Evolutionary conservation across 768 basidiomycete species (phyloP), one percentile per base, ranked within the genome.

Genomic region (Suillus cothurnatus): DNA sequence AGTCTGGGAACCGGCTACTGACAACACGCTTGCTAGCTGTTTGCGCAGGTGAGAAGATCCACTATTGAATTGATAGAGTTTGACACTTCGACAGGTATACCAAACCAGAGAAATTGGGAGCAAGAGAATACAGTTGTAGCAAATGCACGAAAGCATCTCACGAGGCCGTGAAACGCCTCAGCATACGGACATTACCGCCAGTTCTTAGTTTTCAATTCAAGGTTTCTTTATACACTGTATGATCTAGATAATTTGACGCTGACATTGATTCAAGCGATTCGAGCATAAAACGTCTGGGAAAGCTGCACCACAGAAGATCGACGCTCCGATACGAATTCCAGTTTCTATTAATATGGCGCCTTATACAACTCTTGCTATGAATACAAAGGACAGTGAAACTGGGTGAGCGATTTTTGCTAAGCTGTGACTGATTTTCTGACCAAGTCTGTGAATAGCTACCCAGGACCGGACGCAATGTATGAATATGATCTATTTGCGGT

Each of bases 141-240:
- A 92, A 90, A 76, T 99, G 96, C 71, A 86, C 86, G 23, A 91
- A 89, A 70, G 81, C 86, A 36, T 82, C 53, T 15, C 74, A 93
- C 85, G 88, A 91, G 69, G 92, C 91, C 1, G 93, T 87, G 68
- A 95, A 96, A 73, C 88, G 93, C 8, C 80, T 98, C 59, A 93
- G 91, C 69, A 89, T 98, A 69, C 87, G 85, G 59, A 91, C 89
- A 69, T 81, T 99, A 9, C 95, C 97, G 0, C 90, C 93, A 0
- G 95, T 97, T 0, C 80, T 99, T 56, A 93, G 92, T 69, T 93
- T 99, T 70, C 97, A 98, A 74, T 90, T 99, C 81, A 99, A 99
- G 85, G 96, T 93, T 65, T 41, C 61, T 62, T 60, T 38, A n/a
- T 64, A 56, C 8, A n/a, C 36, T 26, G 23, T 31, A 61, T 41